phyloP scores from a whole-genome alignment of 2,329 filamentous ascomycete species.

The Calcarisporium arbuscula region DNA sequence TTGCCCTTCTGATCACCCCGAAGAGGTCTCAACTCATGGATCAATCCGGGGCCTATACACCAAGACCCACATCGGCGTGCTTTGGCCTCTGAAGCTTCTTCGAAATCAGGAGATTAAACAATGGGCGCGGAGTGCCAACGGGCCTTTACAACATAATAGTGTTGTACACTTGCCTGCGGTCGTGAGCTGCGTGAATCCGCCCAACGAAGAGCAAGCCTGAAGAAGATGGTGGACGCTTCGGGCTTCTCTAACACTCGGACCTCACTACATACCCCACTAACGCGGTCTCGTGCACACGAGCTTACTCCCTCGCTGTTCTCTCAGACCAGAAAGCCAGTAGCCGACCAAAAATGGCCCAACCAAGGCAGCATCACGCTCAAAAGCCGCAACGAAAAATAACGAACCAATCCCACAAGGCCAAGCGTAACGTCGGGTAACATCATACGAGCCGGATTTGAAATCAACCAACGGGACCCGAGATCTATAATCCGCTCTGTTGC shows the following conservation, averaged over 20 bases:
- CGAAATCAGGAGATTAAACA: conserved; percentile 14
- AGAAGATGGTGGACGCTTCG: conserved; percentile 32
- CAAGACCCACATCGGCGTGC: conserved; percentile 2
- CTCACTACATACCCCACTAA: too few species aligned
- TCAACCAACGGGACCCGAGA: conserved; percentile 17
- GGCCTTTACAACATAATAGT: conserved; percentile 35
- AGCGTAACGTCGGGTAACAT: too few species aligned
- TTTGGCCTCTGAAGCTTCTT: conserved; percentile 19
- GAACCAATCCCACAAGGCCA: too few species aligned
- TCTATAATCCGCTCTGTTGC: conserved; percentile 18
- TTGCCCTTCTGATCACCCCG: conserved; percentile 13
- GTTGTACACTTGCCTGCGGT: conserved; percentile 41
- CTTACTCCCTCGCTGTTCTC: conserved; percentile 38
- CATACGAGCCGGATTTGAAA: too few species aligned
- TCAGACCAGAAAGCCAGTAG: conserved; percentile 30
- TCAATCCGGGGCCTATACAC: conserved; percentile 8
- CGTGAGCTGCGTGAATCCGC: conserved; percentile 29
- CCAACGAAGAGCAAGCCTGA: conserved; percentile 26
- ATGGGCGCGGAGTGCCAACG: too few species aligned
- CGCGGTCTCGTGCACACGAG: too few species aligned
- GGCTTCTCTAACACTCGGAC: conserved; percentile 34
- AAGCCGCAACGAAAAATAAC: conserved; percentile 31
- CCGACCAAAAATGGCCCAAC: conserved; percentile 29
- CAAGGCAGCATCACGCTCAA: conserved; percentile 23
- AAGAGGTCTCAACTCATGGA: conserved; percentile 15